Percentiles rank a stretch among this genome's conserved stretches.
These are phyloP conservation scores for Cystobasidium sp. DNA, from an alignment of 1,284 basidiomycete species.

Conservation along the genomic window DNA sequence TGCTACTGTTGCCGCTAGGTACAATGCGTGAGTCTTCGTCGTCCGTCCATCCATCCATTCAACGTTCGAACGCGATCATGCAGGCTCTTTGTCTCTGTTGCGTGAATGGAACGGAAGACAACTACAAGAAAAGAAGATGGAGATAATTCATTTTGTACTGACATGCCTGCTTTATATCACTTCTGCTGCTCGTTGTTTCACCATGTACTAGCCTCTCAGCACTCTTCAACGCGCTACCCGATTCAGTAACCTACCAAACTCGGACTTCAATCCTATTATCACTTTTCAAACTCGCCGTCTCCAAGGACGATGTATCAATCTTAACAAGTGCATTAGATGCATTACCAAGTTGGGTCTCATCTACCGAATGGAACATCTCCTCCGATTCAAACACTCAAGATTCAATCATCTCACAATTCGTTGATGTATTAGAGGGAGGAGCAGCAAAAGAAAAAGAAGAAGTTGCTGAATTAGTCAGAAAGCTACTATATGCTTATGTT, in stretches of 20 bases:
- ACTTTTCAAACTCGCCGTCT: conserved; percentile 69
- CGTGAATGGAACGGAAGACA: no score
- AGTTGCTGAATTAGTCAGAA: conserved; percentile 60
- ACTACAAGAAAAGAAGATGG: no score
- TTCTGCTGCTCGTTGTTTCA: not conserved
- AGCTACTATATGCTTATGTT: conserved; percentile 61
- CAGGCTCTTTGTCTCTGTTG: not conserved
- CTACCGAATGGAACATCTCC: conserved; percentile 57
- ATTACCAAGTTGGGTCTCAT: conserved; percentile 72
- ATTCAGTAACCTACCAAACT: conserved; percentile 69
- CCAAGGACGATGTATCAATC: conserved; percentile 71
- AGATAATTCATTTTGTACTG: no score
- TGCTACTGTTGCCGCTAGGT: conserved; percentile 48
- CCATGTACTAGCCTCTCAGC: conserved; percentile 73
- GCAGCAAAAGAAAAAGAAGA: conserved; percentile 61
- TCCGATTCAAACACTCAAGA: conserved; percentile 40
- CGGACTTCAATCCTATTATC: conserved; percentile 65
- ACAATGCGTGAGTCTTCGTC: conserved; percentile 44
- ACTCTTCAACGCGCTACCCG: conserved; percentile 80
- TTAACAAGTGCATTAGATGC: conserved; percentile 68
- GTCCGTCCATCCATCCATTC: not conserved
- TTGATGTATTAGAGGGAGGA: conserved; percentile 63
- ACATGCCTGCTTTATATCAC: no score
- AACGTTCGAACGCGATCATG: not conserved
- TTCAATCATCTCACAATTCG: conserved; percentile 69